Percentiles rank a stretch among this genome's conserved stretches.
phyloP scores from a whole-genome alignment of 2,329 filamentous ascomycete species.

The Pleomassaria siparia region DNA sequence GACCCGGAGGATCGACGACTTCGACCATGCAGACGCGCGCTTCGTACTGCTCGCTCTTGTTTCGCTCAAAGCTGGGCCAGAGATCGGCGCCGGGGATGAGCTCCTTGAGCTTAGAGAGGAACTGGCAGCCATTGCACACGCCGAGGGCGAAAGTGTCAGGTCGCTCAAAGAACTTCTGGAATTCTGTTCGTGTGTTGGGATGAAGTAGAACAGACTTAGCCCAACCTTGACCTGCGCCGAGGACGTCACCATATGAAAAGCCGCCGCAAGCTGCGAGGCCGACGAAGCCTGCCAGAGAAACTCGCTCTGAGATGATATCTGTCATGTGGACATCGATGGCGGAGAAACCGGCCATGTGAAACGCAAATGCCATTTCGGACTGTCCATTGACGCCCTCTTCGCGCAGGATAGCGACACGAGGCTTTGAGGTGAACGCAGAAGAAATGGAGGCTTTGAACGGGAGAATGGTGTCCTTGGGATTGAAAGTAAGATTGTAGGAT shows the following conservation, averaged over 20 bases:
- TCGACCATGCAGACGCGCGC: conserved; percentile 83
- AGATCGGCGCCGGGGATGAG: conserved; percentile 79
- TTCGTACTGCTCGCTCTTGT: conserved; percentile 86
- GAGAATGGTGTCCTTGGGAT: conserved; percentile 74
- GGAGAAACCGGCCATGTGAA: conserved; percentile 86
- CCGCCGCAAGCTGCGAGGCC: conserved; percentile 94
- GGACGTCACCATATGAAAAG: conserved; percentile 90
- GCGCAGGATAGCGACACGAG: conserved; percentile 85
- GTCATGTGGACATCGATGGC: conserved; percentile 97
- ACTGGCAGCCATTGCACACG: conserved; percentile 97
- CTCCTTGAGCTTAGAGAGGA: conserved; percentile 79
- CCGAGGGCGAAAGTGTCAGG: conserved; percentile 89
- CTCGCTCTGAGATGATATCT: conserved; percentile 76
- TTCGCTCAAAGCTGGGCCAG: conserved; percentile 88
- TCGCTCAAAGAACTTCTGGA: conserved; percentile 81
- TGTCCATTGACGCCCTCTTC: conserved; percentile 96
- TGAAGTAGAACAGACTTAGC: conserved; percentile 90
- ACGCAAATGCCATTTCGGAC: conserved; percentile 97
- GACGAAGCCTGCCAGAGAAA: conserved; percentile 78
- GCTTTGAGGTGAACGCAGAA: conserved; percentile 62
- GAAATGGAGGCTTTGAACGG: conserved; percentile 67
- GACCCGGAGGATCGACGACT: conserved; percentile 61
- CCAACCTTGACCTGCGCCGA: conserved; percentile 96
- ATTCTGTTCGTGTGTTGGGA: conserved; percentile 71
- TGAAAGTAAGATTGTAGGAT: conserved; percentile 78